phyloP scores from a whole-genome alignment of 306 rosid species.

The Lathyrus aphaca region DNA sequence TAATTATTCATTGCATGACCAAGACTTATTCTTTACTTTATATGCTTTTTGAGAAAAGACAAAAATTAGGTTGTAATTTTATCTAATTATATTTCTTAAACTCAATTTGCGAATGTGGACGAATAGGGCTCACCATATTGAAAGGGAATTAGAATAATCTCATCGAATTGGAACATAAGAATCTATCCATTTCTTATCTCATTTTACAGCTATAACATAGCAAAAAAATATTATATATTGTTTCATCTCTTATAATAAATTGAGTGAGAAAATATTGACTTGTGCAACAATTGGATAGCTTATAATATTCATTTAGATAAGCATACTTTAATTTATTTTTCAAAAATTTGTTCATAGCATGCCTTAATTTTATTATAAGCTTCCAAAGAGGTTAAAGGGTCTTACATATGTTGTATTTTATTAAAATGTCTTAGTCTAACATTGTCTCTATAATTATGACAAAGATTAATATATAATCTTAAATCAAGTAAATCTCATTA shows the following conservation, averaged over 20 bases:
- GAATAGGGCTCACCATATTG: constrained; percentile 53
- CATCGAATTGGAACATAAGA: constrained; percentile 62
- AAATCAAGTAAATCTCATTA: constrained; percentile 17
- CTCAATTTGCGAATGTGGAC: constrained; percentile 49
- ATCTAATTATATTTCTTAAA: constrained; percentile 25
- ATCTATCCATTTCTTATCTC: constrained; percentile 49
- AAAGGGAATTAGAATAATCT: constrained; percentile 69
- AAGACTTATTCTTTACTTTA: constrained; percentile 41
- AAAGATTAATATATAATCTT: constrained; percentile 8
- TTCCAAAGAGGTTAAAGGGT: constrained; percentile 8
- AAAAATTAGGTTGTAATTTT: constrained; percentile 45
- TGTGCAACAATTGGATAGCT: constrained; percentile 3
- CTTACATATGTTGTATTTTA: not conserved
- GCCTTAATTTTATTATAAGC: constrained; percentile 9
- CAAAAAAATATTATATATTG: constrained; percentile 5
- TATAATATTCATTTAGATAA: constrained; percentile 37
- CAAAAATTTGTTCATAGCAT: too few relatives aligned
- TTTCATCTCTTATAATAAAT: not conserved
- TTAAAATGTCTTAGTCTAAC: constrained; percentile 21
- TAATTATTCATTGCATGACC: constrained; percentile 5
- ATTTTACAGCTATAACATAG: constrained; percentile 54
- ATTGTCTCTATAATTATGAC: not conserved
- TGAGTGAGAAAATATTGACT: constrained; percentile 1
- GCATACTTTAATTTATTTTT: not conserved
- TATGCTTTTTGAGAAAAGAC: constrained; percentile 51